Evolutionary conservation across 805 yeast genomes (phyloP), one percentile per base, ranked within the genome.

Genomic region (Candida germanica): DNA sequence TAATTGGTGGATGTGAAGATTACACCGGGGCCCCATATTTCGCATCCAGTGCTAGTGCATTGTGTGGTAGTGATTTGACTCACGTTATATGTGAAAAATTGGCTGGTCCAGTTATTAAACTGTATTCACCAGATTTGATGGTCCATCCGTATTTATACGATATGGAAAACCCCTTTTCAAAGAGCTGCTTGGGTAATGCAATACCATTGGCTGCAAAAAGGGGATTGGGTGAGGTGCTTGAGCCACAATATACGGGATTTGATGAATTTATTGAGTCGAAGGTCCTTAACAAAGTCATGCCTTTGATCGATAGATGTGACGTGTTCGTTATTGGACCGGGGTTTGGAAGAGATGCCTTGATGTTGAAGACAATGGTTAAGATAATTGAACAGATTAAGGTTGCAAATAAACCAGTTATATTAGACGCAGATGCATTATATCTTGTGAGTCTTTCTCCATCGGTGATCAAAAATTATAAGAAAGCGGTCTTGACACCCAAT

Each of bases 21-120:
- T 91, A 88, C 56, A 89, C 97, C 0, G 98, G 98, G 0, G 98
- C 98, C 0, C 98, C 98, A 2, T 93, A 71, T 59, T 93, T 93
- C 57, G 75, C 95, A 23, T 84, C 94, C 4, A 83, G 84, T 55
- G 84, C 96, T 1, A 77, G 95, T 1, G 85, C 95, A 2, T 61
- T 83, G 24, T 71, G 83, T 33, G 98, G 98, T 1, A 82, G 88
- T 35, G 98, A 91, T 55, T 68, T 93, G 64, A 75, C 91, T 24
- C 98, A 91, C 58, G 73, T 91, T 7, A 71, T 93, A n/a, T 93
- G 98, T 62, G 95, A 87, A 47, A 58, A 64, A 33, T 61, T 66
- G 20, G 97, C 97, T 1, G 89, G 86, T 0, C 62, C 82, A 0
- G 81, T 87, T 5, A 87, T 91, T 52, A 91, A 91, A 59, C 62